phyloP scores from a whole-genome alignment of 2,329 filamentous ascomycete species.

The Neurospora crassa region DNA sequence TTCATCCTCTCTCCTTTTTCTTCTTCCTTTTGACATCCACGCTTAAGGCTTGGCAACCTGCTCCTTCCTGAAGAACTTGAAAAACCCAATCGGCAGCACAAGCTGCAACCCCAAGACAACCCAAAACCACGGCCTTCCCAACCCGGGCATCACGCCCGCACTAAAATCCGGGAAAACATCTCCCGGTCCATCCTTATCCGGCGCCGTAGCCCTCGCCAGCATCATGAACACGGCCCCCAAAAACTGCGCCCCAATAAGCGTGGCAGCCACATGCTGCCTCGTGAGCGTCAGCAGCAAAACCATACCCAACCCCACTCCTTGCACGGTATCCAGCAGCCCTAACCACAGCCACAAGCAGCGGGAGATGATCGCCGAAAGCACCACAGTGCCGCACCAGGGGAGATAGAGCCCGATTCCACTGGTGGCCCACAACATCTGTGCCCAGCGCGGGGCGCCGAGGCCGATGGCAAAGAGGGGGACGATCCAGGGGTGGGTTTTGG shows the following conservation, averaged over 20 bases:
- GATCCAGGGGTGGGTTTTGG: conserved; percentile 53
- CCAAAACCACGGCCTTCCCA: conserved; percentile 50
- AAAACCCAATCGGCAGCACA: conserved; percentile 45
- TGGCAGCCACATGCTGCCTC: conserved; percentile 53
- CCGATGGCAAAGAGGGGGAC: conserved; percentile 57
- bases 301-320: conserved; percentile 59
- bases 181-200: conserved; percentile 49
- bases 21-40: too few relatives aligned
- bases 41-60: conserved; percentile 41
- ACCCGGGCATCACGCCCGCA: conserved; percentile 30
- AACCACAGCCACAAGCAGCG: conserved; percentile 56
- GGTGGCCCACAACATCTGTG: conserved; percentile 56
- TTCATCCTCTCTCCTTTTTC: not conserved
- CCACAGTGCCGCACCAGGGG: conserved; percentile 47
- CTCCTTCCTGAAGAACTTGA: conserved; percentile 46
- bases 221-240: conserved; percentile 53
- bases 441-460: conserved; percentile 54
- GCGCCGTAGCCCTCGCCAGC: conserved; percentile 50
- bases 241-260: conserved; percentile 50
- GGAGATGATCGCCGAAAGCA: conserved; percentile 43
- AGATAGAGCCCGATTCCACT: conserved; percentile 49
- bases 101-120: conserved; percentile 45
- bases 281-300: conserved; percentile 55
- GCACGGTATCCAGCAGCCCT: conserved; percentile 52
- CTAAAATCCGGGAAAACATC: conserved; percentile 52